Evolutionary conservation across 305 asterid species (phyloP), one percentile per base, ranked within the genome.

Genomic region (Fraxinus platypoda): DNA sequence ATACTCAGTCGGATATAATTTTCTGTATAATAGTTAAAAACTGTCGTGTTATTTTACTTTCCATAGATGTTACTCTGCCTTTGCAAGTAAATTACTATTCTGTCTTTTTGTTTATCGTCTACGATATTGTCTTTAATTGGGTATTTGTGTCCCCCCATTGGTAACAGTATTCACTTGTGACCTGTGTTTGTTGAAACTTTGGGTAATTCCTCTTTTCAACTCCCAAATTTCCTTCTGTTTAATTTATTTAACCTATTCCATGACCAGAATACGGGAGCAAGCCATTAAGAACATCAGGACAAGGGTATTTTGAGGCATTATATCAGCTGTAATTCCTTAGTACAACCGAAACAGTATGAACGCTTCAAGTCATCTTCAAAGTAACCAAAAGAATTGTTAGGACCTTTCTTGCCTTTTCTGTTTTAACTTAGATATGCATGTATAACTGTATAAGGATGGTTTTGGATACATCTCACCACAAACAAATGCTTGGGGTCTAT

Each of bases 21-120:
- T 78, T 81, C 62, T 80, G 72, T 68, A 77, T 74, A 37, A 77
- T 80, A 73, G 84, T 62, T 83, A 35, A 74, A 74, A 77, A 83
- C 68, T 70, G 49, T 19, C 0, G 23, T 77, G 78, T 35, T 8
- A 21, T 83, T 73, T 43, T 75, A 19, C 54, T 38, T 3, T 76
- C 71, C 66, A 74, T 85, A 43, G n/a, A 75, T 43, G 70, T 37
- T 68, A 28, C 68, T 57, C 26, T 75, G 72, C 68, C 30, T 34
- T 64, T 33, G 25, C 59, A 5, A 49, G 21, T 73, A 57, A 81
- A 12, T 37, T 43, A 15, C 46, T 34, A 3, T 34, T 64, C 26
- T 59, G 6, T 23, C 3, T 21, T 3, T 62, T 28, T 38, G 3
- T 57, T 70, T 28, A 0, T 30, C 41, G 23, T 70, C 38, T 70